phyloP scores from a whole-genome alignment of 1,284 basidiomycete species.

The Cerioporus squamosus region DNA sequence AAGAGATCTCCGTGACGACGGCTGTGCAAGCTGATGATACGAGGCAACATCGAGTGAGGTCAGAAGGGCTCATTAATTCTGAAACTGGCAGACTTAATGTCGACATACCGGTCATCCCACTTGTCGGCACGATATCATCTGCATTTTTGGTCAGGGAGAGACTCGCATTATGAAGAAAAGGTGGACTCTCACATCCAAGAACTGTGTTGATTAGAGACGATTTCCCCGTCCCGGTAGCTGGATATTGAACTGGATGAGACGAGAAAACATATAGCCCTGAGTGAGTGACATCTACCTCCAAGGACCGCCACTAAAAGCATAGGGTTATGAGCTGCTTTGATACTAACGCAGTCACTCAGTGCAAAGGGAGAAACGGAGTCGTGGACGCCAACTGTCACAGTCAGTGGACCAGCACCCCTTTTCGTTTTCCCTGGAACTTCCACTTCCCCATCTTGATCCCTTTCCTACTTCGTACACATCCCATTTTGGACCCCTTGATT shows the following conservation, averaged over 20 bases:
- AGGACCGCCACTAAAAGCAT: neutral
- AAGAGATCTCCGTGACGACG: conserved; percentile 56
- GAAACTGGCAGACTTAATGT: no score
- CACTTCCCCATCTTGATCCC: no score
- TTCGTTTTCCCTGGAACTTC: no score
- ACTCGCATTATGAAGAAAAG: neutral
- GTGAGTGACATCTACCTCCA: neutral
- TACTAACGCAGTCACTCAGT: no score
- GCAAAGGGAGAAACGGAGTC: no score
- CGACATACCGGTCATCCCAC: conserved; percentile 56
- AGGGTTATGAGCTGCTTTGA: no score
- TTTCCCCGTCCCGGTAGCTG: conserved; percentile 60
- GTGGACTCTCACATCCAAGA: conserved; percentile 36
- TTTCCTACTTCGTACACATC: no score
- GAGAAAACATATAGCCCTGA: neutral
- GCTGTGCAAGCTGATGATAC: conserved; percentile 49
- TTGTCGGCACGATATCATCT: conserved; percentile 59
- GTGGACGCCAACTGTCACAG: no score
- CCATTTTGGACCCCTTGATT: no score
- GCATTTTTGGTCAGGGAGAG: no score
- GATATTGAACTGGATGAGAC: neutral
- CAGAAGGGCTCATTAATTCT: neutral
- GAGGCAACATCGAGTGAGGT: neutral
- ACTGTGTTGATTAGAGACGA: conserved; percentile 58
- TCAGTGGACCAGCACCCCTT: no score